Conservation (phyloP, 73 alveolate species). For the Blepharisma stoltei region DNA sequence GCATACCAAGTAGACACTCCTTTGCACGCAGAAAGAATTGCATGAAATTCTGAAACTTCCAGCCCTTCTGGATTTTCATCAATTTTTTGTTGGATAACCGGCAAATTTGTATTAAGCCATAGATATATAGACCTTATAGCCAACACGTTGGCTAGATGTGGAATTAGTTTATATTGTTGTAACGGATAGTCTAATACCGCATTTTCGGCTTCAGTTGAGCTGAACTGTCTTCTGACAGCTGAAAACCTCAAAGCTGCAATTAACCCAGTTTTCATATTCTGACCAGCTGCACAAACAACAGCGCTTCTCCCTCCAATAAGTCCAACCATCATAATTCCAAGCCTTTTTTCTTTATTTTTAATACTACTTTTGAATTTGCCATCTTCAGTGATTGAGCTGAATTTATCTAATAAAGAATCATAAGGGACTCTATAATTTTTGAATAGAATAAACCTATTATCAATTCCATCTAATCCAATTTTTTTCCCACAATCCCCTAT, state of each 20-base stretch:
- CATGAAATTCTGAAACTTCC: conserved; percentile 35
- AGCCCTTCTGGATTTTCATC: conserved; percentile 26
- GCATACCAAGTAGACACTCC: conserved; percentile 45
- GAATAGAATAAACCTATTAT: conserved; percentile 74
- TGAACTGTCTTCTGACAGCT: conserved; percentile 53
- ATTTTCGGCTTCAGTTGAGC: conserved; percentile 10
- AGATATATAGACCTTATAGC: background rate
- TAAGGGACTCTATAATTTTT: conserved; percentile 62
- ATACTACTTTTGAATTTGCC: conserved; percentile 61
- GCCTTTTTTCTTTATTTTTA: conserved; percentile 39
- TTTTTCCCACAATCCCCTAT: conserved; percentile 87
- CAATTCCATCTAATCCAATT: conserved; percentile 71
- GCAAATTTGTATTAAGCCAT: background rate
- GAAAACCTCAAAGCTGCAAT: conserved; percentile 65
- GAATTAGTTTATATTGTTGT: conserved; percentile 35
- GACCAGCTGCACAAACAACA: conserved; percentile 11
- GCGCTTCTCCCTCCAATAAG: background rate
- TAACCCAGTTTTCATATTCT: conserved; percentile 37
- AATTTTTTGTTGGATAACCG: too few species aligned
- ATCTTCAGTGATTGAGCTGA: conserved; percentile 53
- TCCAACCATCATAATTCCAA: conserved; percentile 11
- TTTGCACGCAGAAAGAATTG: conserved; percentile 49
- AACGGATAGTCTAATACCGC: conserved; percentile 30
- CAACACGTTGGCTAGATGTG: conserved; percentile 6
- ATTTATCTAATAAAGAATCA: conserved; percentile 64